Evolutionary conservation across 192 early-diverging fungal species (phyloP), one percentile per base, ranked within the genome.

Genomic region (Entrophospora sp.): DNA sequence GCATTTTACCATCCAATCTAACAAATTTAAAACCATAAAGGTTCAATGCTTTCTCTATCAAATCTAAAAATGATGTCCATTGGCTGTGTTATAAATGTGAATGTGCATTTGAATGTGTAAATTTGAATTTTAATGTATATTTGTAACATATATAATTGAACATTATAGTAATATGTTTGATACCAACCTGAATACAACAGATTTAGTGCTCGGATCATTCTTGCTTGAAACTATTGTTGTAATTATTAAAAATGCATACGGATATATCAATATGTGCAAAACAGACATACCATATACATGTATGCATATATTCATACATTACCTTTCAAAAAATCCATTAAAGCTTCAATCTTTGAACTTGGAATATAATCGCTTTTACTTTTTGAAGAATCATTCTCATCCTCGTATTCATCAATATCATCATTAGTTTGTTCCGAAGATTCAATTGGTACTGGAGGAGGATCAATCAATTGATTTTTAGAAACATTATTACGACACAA

Each of bases 111-210:
- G n/a, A n/a, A n/a, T n/a, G n/a, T n/a, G n/a, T n/a, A n/a, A n/a
- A n/a, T n/a, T n/a, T n/a, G n/a, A n/a, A n/a, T n/a, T n/a, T n/a
- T n/a, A n/a, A n/a, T n/a, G n/a, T n/a, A n/a, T n/a, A n/a, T n/a
- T n/a, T n/a, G n/a, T n/a, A n/a, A n/a, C n/a, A n/a, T n/a, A n/a
- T n/a, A n/a, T n/a, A n/a, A n/a, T n/a, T n/a, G n/a, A n/a, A n/a
- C n/a, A n/a, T n/a, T n/a, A n/a, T n/a, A n/a, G n/a, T n/a, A n/a
- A n/a, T n/a, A n/a, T n/a, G n/a, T n/a, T n/a, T n/a, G n/a, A n/a
- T n/a, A n/a, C n/a, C n/a, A n/a, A n/a, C n/a, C n/a, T 95, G 69
- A 97, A 98, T 0, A 98, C 87, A 5, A 98, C 90, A 16, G 84
- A 86, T 70, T 95, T 95, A 28, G 78, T 69, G 2, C 38, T 25